These are phyloP conservation scores for Tolypocladium cylindrosporum DNA, from an alignment of 2,329 filamentous ascomycete genomes.

Conservation along the genomic window DNA sequence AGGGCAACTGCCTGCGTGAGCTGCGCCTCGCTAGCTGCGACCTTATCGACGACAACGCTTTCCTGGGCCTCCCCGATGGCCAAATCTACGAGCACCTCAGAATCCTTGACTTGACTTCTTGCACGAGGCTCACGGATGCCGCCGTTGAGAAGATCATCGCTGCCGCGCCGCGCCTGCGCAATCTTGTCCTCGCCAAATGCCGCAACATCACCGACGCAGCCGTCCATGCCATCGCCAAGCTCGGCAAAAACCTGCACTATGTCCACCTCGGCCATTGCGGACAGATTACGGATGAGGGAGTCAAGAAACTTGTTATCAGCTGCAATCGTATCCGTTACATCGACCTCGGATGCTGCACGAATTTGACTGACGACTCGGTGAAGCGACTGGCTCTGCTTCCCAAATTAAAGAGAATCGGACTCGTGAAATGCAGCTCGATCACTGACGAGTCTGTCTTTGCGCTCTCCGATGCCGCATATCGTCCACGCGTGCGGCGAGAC, in stretches of 20 bases:
- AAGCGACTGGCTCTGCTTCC: slow-evolving; percentile 75
- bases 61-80: slow-evolving; percentile 62
- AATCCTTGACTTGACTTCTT: slow-evolving; percentile 89
- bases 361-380: slow-evolving; percentile 81
- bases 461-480: slow-evolving; percentile 60
- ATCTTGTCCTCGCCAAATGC: slow-evolving; percentile 91
- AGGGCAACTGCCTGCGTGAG: slow-evolving; percentile 78
- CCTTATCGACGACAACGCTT: slow-evolving; percentile 78
- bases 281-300: slow-evolving; percentile 81
- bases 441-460: slow-evolving; percentile 84
- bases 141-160: slow-evolving; percentile 83
- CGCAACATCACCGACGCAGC: slow-evolving; percentile 83
- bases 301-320: slow-evolving; percentile 69
- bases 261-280: slow-evolving; percentile 91
- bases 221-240: slow-evolving; percentile 74
- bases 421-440: slow-evolving; percentile 88
- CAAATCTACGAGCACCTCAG: slow-evolving; percentile 76
- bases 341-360: slow-evolving; percentile 87
- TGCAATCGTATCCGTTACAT: slow-evolving; percentile 97
- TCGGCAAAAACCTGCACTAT: slow-evolving; percentile 95
- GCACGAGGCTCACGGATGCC: slow-evolving; percentile 71
- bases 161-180: slow-evolving; percentile 77
- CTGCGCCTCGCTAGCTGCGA: slow-evolving; percentile 78
- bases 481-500: slow-evolving; percentile 38
- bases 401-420: slow-evolving; percentile 85